A percentile compares a stretch with the other conserved stretches of the same genome.
These are phyloP conservation scores for Trichosanthes cucumerina DNA, from an alignment of 306 rosid genomes.

Conservation along the genomic window DNA sequence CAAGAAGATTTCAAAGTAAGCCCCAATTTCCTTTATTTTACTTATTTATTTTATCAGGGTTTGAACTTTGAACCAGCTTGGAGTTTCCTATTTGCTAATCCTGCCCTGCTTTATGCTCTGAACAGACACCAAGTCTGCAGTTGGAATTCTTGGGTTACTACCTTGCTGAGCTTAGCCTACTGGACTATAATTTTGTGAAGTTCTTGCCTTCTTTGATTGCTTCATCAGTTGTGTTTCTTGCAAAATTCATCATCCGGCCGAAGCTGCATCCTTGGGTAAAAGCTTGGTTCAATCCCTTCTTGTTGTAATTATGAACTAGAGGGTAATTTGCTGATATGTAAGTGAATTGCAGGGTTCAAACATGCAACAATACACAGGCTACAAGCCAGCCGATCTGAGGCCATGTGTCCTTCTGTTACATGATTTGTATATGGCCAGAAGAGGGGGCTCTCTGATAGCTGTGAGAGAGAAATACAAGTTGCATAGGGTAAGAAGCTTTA, in stretches of 20 bases:
- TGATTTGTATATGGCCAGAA: conserved; percentile 67
- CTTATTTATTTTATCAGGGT: not conserved
- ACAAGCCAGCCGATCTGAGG: conserved; percentile 47
- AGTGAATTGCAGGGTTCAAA: conserved; percentile 26
- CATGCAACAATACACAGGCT: conserved; percentile 42
- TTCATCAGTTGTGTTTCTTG: conserved; percentile 58
- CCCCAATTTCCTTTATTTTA: not conserved
- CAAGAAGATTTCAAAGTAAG: conserved; percentile 48
- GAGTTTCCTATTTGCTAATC: conserved; percentile 11
- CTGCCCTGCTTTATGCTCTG: not conserved
- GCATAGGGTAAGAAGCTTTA: conserved; percentile 45
- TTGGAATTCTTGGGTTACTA: conserved; percentile 68
- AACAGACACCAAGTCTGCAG: conserved; percentile 45
- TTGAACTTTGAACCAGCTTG: not conserved
- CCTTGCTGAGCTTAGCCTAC: conserved; percentile 81
- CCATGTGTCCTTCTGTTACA: conserved; percentile 49
- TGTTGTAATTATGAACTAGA: not conserved
- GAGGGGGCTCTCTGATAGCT: conserved; percentile 51
- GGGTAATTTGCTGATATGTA: not conserved
- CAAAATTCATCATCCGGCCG: conserved; percentile 50
- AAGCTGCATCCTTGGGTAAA: conserved; percentile 74
- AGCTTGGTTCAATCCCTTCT: not conserved
- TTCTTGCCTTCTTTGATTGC: conserved; percentile 86
- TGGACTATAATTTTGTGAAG: conserved; percentile 63
- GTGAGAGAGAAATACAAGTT: conserved; percentile 72